Base-by-base conservation (phyloP, 805 yeast species). In the Teunomyces pallodes region DNA sequence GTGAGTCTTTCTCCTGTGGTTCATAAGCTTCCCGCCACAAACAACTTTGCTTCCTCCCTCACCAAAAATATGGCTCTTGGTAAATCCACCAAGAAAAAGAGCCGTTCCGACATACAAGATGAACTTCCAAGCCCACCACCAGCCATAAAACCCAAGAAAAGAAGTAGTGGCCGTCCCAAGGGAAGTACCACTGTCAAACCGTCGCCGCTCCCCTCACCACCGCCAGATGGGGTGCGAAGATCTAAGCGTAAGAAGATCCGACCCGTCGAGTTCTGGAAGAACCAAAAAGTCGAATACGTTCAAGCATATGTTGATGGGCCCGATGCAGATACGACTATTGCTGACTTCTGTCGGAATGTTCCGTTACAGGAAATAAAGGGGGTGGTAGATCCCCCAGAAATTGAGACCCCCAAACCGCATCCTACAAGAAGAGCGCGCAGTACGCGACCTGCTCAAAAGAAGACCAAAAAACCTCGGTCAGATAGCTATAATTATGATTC, bases 211-310 rank as follows among this genome's bases (percentile, higher is more conserved):
- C 77, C 76, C 1, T 69, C 75, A 3, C 76, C 77, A 1, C 76
- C 75, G 5, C 74, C 74, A 5, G 75, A 69, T 47, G 79, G 82
- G 0, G 58, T 80, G 2, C 72, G 96, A 53, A 70, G 87, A 53
- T 86, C 96, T 0, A 72, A 76, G 29, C 74, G 96, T 57, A 78
- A 81, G 0, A 78, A 80, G 52, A 76, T 86, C 5, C 79, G 84
- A 3, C 92, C 96, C 0, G 68, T 90, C 53, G 91, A 89, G 2
- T 87, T 77, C 61, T 90, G 96, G 96, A 80, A 87, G 61, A 87
- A 87, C 58, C 96, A 90, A 65, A 73, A 82, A 50, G 79, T 86
- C 28, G 79, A 87, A 3, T 90, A 86, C 58, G 56, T 69, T 1
- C 53, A 69, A 32, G 71, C 73, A 5, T 31, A 53, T 35, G 70